Evolutionary conservation across 108 stramenopile genomes (phyloP), one percentile per base, ranked within the genome.

Genomic region (Pseudonitzschia pungens): DNA sequence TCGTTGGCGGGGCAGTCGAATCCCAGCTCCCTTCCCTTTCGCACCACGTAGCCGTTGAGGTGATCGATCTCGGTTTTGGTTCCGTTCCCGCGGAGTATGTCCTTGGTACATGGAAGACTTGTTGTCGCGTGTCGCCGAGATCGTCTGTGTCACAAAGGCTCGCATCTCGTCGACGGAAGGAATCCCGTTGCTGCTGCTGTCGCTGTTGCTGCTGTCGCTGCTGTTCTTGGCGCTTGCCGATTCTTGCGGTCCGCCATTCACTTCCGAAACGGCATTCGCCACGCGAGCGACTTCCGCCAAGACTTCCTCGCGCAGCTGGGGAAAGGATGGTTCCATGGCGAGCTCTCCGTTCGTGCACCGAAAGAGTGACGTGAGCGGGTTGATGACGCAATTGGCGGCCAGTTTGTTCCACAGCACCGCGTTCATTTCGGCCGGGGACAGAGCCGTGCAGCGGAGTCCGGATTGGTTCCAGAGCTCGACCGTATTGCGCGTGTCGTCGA

Each of bases 31-130:
- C 54, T 32, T 57, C 87, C 89, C 60, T 86, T 71, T 18, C 62
- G 26, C 28, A 87, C 85, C 18, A 94, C 80, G 72, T 82, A 91
- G 50, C 89, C 89, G 73, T 91, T 94, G 68, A 94, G 74, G 74
- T 84, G 85, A 18, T 87, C 79, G n/a, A 94, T 82, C 77, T 94
- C 92, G 15, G 92, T 91, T 33, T 60, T 36, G 9, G 9, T 21
- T 66, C 69, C 60, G 26, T 75, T 62, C 11, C 74, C 52, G 44
- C 64, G 62, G 0, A 87, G 72, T 16, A 78, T 57, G 70, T 94
- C 92, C 62, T n/a, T 90, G 90, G 40, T 85, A 68, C 92, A 94
- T 94, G 69, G 87, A 88, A 5, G 92, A 94, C 56, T 79, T 77
- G 64, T 94, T 94, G 22, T 75, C 21, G n/a, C 67, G 58, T 18